Evolutionary conservation across 2,329 filamentous ascomycete species (phyloP), one percentile per base, ranked within the genome.

Genomic region (Aspergillus pseudoterreus): DNA sequence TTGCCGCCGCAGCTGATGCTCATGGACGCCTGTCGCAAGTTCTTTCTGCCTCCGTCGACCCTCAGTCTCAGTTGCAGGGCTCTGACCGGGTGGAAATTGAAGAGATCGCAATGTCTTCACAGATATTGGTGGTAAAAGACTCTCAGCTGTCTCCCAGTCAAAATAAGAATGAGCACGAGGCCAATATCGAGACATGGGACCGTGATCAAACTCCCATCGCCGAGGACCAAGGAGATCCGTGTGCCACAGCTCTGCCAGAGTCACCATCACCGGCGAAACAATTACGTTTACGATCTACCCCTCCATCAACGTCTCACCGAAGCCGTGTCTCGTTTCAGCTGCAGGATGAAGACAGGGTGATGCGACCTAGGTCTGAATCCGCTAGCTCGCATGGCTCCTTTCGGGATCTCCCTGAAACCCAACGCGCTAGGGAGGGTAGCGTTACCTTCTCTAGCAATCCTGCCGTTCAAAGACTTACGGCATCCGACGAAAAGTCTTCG

Each of bases 1-100:
- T 67, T 4, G 59, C 62, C 50, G 65, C 67, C 9, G 61, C 68
- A 3, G 58, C 63, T 47, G 64, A 56, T 53, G 66, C 71, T 8
- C 71, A 74, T 50, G 64, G 67, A 49, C 67, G 70, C 4, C 63
- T 73, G 42, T 74, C 71, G 3, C 69, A 71, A 44, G 65, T 56
- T 15, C 63, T 74, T 27, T 63, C 65, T 38, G 39, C 47, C 6
- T 35, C 47, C 12, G 47, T 43, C 19, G 47, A 42, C 8, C 24
- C 39, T 35, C 45, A 35, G 17, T 48, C 22, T 46, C 42, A 50
- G 6, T 22, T 50, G 2, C 45, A 42, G 2, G 55, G 41, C 21
- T 33, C 51, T 10, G 36, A 45, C 10, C 46, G 30, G 11, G 32
- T 42, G 33, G 54, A 56, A 17, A 30, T 38, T 2, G 53, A 54